Conservation (phyloP, 2,329 filamentous ascomycete genomes). For the Anisogramma anomala region DNA sequence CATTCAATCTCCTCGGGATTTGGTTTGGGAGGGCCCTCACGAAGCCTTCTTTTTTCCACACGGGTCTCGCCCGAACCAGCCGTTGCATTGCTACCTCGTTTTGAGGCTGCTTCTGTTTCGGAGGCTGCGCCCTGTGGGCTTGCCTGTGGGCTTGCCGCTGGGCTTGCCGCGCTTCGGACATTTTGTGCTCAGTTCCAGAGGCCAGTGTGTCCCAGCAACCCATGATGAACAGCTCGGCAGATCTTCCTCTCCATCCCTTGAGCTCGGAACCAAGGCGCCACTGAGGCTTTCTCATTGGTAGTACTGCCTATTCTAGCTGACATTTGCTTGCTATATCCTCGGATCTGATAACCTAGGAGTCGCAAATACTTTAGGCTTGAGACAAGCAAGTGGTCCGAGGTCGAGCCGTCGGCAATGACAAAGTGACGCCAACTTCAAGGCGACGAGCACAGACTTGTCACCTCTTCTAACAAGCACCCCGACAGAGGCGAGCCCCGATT, state of each 20-base stretch:
- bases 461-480: no score
- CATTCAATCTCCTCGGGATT: constrained; percentile 9
- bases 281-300: neutral
- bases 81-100: neutral
- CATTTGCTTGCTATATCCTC: neutral
- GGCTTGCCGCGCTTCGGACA: no score
- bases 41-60: neutral
- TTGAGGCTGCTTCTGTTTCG: neutral
- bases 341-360: neutral
- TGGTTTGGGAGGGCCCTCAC: constrained; percentile 4
- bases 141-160: neutral
- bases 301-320: neutral
- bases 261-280: neutral
- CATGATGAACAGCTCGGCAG: no score
- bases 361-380: no score
- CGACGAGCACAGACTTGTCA: no score
- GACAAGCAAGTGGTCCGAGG: no score
- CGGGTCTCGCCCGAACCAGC: constrained; percentile 4
- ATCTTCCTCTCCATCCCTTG: neutral
- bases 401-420: no score
- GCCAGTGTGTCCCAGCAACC: no score
- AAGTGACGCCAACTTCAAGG: no score
- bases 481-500: no score
- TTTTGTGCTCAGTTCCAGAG: no score
- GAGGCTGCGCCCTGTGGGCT: neutral